Base-by-base conservation (phyloP, 2,329 filamentous ascomycete genomes). In the Grosmannia penicillata region DNA sequence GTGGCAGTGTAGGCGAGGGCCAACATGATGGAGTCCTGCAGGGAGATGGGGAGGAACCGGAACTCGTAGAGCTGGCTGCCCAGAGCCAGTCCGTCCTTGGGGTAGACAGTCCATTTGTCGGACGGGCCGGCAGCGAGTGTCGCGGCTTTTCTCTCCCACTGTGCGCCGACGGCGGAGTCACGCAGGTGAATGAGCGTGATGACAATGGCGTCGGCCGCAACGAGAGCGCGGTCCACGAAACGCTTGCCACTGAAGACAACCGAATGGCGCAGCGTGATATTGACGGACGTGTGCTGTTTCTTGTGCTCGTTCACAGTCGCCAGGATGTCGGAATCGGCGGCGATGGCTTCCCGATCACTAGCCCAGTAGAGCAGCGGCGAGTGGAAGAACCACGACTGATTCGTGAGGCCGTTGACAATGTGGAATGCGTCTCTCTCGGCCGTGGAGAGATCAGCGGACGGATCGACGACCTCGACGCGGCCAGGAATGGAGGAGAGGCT, bases 361-460 rank as follows among this genome's bases (percentile, higher is more conserved):
- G 75, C 69, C 82, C 82, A 89, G 55, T 86, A 87, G 55, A 84
- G 76, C 38, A 89, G 58, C 2, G 82, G 82, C n/a, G 82, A 87
- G 49, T 87, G 81, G 51, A 82, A 82, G 48, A 82, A 82, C 80
- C 80, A 85, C 4, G 74, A 74, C 47, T 75, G 60, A 46, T 74
- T 69, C 4, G 66, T 72, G 25, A 75, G 54, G 13, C 72, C 73
- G 49, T 78, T 76, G 47, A 65, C 60, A 37, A 72, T 66, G 49
- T 78, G 74, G 21, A 72, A 61, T 8, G 63, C 53, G 49, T 78
- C 68, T 23, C 73, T 65, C 44, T 70, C 59, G 13, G 51, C 47
- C 13, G 57, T 55, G 6, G 60, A 57, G 33, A 73, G 52, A 37
- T 63, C 56, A 3, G 40, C 45, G 14, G 45, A 43, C n/a, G 55